Base-by-base conservation (phyloP, 139 green algal species). In the Zygnema cylindricum region DNA sequence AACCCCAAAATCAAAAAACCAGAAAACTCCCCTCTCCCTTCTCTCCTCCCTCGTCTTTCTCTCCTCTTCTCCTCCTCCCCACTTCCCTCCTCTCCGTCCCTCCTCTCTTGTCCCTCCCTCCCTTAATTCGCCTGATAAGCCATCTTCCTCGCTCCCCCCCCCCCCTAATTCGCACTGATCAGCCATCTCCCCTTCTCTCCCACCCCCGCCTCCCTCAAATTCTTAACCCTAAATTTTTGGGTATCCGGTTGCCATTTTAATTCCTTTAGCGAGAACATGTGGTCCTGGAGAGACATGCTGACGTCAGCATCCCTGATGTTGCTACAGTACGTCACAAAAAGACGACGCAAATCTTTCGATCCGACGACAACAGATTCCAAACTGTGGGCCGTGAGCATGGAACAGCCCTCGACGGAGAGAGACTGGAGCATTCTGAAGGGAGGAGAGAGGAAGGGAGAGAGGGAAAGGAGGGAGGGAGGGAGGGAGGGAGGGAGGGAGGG, bases 221-320 rank as follows among this genome's bases (percentile, higher is more conserved):
- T 63, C 16, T 63, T 63, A 16, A 16, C 7, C 7, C 7, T 25
- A 63, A 63, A 63, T 16, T 63, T 63, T 16, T 63, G 49, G 7
- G 49, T 63, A 63, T 63, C 7, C 7, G 71, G 71, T 16, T 79
- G 71, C 77, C 77, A 84, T 35, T 41, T 39, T 3, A 84, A 33
- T 54, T 84, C 77, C 40, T 84, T 84, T 2, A 84, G 77, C 16
- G 35, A 21, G 76, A 84, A 84, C 38, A 84, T 84, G 77, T 84
- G 77, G 22, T 84, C 41, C 22, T 49, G n/a, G 11, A 84, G 33
- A 57, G 21, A 2, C 41, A 33, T 32, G 77, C 32, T 54, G 38
- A 84, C 7, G 38, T 84, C 77, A 2, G 16, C 77, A 39, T 84
- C 77, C 55, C 11, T 55, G 2, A 84, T 38, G 7, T 35, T 41